Evolutionary conservation across 257 asterid genomes (phyloP).

Genomic region (Knoxia roxburghii): DNA sequence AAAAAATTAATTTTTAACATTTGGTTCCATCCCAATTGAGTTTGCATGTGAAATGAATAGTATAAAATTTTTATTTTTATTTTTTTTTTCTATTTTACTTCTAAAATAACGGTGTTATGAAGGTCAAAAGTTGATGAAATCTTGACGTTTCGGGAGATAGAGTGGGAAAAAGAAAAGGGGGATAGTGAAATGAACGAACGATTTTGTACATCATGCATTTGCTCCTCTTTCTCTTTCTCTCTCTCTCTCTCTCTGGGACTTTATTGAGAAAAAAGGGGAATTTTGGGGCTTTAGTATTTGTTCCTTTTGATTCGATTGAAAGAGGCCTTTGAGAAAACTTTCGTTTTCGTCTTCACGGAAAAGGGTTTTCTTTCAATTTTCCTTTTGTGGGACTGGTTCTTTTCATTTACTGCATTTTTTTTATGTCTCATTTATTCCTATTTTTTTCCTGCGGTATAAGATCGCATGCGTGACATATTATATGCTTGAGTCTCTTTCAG

Average conservation of each 20-base stretch:
- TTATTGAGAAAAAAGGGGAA: neutral
- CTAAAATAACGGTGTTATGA: neutral
- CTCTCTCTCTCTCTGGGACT: neutral
- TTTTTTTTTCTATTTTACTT: neutral
- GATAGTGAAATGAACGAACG: neutral
- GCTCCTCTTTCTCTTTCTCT: no score
- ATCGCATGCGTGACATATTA: no score
- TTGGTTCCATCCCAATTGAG: neutral
- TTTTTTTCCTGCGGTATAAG: neutral
- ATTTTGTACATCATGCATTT: neutral
- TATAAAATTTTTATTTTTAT: neutral
- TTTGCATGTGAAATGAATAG: neutral
- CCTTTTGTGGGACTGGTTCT: conserved; percentile 11
- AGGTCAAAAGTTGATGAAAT: neutral
- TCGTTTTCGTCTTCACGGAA: conserved; percentile 16
- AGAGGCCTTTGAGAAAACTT: conserved; percentile 20
- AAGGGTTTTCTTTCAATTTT: conserved; percentile 12
- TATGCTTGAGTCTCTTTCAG: neutral
- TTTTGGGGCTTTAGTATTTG: conserved; percentile 12
- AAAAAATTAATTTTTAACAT: neutral
- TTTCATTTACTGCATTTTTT: neutral
- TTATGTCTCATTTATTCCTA: neutral
- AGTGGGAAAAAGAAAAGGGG: neutral
- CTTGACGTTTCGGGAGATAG: neutral
- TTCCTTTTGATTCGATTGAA: conserved; percentile 14